Conservation (phyloP, 768 basidiomycete species). For the Psilocybe azurescens region DNA sequence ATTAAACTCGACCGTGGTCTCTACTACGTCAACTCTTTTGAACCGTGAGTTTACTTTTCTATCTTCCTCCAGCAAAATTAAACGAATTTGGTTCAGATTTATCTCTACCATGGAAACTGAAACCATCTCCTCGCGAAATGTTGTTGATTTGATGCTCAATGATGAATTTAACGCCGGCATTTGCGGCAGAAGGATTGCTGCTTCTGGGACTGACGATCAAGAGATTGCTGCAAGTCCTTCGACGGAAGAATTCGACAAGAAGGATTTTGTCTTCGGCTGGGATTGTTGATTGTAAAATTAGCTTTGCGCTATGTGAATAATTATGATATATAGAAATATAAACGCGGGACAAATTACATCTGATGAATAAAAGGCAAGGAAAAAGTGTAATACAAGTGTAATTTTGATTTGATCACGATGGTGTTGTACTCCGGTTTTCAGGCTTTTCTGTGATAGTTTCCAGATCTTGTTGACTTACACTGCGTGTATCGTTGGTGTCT, state of each 20-base stretch:
- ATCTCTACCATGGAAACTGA: conserved; percentile 96
- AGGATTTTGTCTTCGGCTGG: conserved; percentile 72
- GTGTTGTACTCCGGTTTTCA: conserved; percentile 25
- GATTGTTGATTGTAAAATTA: conserved; percentile 59
- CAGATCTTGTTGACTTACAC: conserved; percentile 10
- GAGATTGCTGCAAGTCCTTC: background rate
- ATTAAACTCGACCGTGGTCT: conserved; percentile 78
- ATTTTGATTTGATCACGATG: conserved; percentile 10
- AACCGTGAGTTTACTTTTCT: conserved; percentile 63
- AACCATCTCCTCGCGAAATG: conserved; percentile 81
- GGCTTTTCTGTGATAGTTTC: conserved; percentile 36
- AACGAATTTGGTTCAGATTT: conserved; percentile 48
- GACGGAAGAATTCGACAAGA: conserved; percentile 12
- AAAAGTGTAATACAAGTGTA: conserved; percentile 5
- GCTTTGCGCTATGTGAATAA: background rate
- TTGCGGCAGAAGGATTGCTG: conserved; percentile 50
- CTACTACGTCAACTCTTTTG: conserved; percentile 93
- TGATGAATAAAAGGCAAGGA: conserved; percentile 4
- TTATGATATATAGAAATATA: conserved; percentile 21
- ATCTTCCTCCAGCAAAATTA: conserved; percentile 3
- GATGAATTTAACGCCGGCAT: conserved; percentile 77
- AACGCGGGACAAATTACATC: conserved; percentile 20
- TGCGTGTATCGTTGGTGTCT: conserved; percentile 5
- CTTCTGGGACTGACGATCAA: conserved; percentile 12
- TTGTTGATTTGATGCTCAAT: conserved; percentile 77